phyloP scores from a whole-genome alignment of 1,139 yeast genomes.

The Geotrichum carabidarum region DNA sequence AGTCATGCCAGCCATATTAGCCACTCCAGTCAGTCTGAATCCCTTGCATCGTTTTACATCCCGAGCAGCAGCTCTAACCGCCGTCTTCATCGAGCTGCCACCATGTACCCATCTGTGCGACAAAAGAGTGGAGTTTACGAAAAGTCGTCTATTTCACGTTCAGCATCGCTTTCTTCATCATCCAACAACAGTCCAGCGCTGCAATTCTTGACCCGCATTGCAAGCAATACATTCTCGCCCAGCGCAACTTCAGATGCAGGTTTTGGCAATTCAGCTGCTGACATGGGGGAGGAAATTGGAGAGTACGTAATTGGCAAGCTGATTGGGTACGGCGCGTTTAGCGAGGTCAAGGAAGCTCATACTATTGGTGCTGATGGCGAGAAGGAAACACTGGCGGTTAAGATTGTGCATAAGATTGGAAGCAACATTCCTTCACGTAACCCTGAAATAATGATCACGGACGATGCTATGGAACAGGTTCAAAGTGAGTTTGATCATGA shows the following conservation, averaged over 20 bases:
- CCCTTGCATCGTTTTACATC: background rate
- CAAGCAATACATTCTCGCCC: slow-evolving; percentile 17
- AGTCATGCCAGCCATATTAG: background rate
- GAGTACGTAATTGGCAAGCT: slow-evolving; percentile 52
- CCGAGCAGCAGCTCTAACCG: background rate
- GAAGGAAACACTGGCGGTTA: slow-evolving; percentile 56
- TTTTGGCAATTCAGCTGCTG: slow-evolving; percentile 24
- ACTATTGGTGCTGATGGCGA: slow-evolving; percentile 40
- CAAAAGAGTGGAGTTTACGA: background rate
- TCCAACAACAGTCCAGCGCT: slow-evolving; percentile 12
- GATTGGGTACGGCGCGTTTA: slow-evolving; percentile 93
- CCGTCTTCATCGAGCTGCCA: slow-evolving; percentile 14
- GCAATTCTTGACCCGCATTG: slow-evolving; percentile 11
- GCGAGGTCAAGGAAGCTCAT: slow-evolving; percentile 72
- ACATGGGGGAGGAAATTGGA: slow-evolving; percentile 49
- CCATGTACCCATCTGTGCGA: slow-evolving; percentile 4
- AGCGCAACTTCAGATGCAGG: slow-evolving; percentile 15
- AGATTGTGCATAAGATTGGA: slow-evolving; percentile 51
- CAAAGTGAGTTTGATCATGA: slow-evolving; percentile 61
- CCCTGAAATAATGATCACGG: slow-evolving; percentile 10
- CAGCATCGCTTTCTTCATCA: slow-evolving; percentile 13
- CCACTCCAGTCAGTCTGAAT: background rate
- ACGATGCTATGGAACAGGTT: slow-evolving; percentile 32
- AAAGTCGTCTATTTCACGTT: slow-evolving; percentile 1
- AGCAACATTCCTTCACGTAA: slow-evolving; percentile 8